Conservation (phyloP, 305 asterid species). For the Fraxinus dipetala region DNA sequence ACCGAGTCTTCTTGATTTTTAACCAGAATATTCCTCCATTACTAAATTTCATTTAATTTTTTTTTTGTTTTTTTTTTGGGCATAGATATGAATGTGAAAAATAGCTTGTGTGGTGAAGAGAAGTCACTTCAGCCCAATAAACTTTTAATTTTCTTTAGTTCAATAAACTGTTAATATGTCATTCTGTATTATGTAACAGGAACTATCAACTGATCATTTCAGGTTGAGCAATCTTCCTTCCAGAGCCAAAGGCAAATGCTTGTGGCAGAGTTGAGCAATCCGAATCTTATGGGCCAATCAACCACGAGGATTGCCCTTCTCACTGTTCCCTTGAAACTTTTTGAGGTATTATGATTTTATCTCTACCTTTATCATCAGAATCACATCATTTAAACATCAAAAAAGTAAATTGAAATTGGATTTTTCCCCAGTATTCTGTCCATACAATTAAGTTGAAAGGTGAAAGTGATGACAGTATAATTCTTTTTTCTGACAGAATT, state of each 20-base stretch:
- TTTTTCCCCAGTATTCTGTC: constrained; percentile 20
- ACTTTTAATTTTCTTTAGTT: neutral
- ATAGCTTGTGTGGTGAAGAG: neutral
- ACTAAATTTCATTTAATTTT: neutral
- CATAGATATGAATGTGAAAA: neutral
- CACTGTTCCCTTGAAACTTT: constrained; percentile 43
- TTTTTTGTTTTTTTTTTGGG: neutral
- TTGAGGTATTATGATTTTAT: constrained; percentile 35
- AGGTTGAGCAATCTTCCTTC: constrained; percentile 71
- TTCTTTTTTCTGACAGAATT: constrained; percentile 46
- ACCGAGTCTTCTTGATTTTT: constrained; percentile 5
- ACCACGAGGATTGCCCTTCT: constrained; percentile 80
- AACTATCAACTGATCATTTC: constrained; percentile 72
- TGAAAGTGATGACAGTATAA: constrained; percentile 25
- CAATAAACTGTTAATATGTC: constrained; percentile 37
- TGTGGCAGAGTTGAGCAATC: constrained; percentile 48
- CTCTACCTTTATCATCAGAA: constrained; percentile 9
- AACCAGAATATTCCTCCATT: neutral
- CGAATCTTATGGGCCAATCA: constrained; percentile 59
- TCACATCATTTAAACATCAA: neutral
- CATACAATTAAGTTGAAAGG: constrained; percentile 15
- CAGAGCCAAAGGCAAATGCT: constrained; percentile 45
- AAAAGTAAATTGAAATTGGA: constrained; percentile 3
- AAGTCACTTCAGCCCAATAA: neutral
- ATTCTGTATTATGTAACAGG: constrained; percentile 70